Evolutionary conservation across 164 flowering plant genomes (phyloP), one percentile per base, ranked within the genome.

Genomic region (Litsea cubeba): DNA sequence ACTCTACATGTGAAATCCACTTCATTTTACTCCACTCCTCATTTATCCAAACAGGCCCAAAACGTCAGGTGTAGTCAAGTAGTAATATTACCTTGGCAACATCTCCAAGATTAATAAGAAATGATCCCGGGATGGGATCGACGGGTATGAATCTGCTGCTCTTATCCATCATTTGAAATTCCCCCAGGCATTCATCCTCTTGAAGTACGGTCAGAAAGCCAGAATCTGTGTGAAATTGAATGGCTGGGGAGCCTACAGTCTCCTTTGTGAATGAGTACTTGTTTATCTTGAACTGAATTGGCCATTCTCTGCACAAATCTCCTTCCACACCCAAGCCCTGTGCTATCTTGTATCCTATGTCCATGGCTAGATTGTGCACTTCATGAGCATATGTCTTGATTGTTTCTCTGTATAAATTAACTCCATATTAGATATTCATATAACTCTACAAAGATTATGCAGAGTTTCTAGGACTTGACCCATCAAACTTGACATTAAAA

Each of bases 191-290:
- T 10, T 90, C 89, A 75, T 93, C 98, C 12, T 90, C 93, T 67
- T 90, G 98, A 26, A 93, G 87, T 18, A 93, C 74, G 7, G 98
- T 90, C 1, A 93, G 89, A 77, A 93, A 91, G 28, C 97, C 88
- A 0, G 94, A 86, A 69, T 93, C 94, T 0, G 96, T 93, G 81
- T 93, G 98, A 1, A 84, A 80, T 10, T 78, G 83, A 0, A 89
- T 87, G 0, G 92, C 93, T 5, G 83, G 22, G 23, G 86, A 80
- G 23, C 89, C 94, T 1, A 93, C 75, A 30, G 83, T 72, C 72
- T 88, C 85, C 1, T 79, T 79, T 11, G 80, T 87, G 84, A 90
- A 91, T 68, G 80, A 75, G 87, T 93, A 93, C 68, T 88, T 90
- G 88, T 91, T 93, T n/a, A 93, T 90, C 81, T 92, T 83, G 62